Conservation (phyloP, 1,139 yeast genomes). For the Zygotorulaspora mrakii region DNA sequence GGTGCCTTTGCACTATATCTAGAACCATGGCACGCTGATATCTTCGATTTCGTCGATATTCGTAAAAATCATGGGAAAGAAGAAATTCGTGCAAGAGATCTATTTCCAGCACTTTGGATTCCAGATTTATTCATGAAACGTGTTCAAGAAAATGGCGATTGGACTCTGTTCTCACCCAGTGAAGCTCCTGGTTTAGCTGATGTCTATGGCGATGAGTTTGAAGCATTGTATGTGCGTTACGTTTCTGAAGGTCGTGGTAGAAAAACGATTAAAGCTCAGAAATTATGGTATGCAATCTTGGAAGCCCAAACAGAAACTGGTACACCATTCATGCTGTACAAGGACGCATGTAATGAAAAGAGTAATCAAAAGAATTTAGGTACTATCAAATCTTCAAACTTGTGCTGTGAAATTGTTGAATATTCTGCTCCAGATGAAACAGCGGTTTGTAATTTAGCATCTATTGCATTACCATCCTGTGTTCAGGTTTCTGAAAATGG, state of each 20-base stretch:
- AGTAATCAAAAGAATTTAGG: slow-evolving; percentile 86
- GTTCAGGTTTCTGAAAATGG: slow-evolving; percentile 44
- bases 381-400: slow-evolving; percentile 78
- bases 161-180: slow-evolving; percentile 86
- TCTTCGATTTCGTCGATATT: slow-evolving; percentile 76
- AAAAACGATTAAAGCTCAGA: slow-evolving; percentile 75
- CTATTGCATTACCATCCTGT: slow-evolving; percentile 76
- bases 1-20: slow-evolving; percentile 87
- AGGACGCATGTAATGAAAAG: slow-evolving; percentile 81
- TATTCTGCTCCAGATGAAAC: slow-evolving; percentile 84
- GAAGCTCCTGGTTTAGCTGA: slow-evolving; percentile 84
- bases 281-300: slow-evolving; percentile 79
- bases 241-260: slow-evolving; percentile 71
- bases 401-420: slow-evolving; percentile 89
- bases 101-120: slow-evolving; percentile 89
- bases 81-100: slow-evolving; percentile 84
- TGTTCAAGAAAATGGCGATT: slow-evolving; percentile 70
- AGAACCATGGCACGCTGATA: slow-evolving; percentile 91
- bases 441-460: slow-evolving; percentile 88
- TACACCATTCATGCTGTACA: slow-evolving; percentile 86
- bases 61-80: slow-evolving; percentile 91
- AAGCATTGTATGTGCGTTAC: slow-evolving; percentile 61
- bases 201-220: slow-evolving; percentile 78
- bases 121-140: slow-evolving; percentile 88
- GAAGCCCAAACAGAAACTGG: slow-evolving; percentile 94